phyloP scores from a whole-genome alignment of 495 filamentous ascomycete genomes.

The Aspergillus cristatus region DNA sequence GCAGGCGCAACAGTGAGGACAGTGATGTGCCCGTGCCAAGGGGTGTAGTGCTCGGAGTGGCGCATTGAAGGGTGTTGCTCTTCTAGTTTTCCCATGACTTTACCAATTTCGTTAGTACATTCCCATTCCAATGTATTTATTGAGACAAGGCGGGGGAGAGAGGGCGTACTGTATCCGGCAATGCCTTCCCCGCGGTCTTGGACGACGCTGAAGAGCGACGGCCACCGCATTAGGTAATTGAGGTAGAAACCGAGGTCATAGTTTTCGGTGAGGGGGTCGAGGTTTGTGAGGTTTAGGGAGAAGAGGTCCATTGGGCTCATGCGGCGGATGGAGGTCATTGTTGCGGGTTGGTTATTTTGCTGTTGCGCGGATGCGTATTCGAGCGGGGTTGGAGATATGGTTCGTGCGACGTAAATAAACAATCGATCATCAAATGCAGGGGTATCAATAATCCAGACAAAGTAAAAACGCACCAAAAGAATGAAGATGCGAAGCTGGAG shows the following conservation, averaged over 20 bases:
- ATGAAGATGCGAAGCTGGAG: no score
- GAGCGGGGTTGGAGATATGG: no score
- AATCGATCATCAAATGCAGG: no score
- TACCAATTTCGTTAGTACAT: conserved; percentile 1
- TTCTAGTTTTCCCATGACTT: conserved; percentile 95
- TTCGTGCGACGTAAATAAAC: no score
- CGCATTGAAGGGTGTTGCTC: conserved; percentile 64
- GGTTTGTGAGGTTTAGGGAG: conserved; percentile 73
- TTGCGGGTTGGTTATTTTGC: conserved; percentile 6
- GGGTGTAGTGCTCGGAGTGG: conserved; percentile 75
- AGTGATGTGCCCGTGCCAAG: conserved; percentile 97
- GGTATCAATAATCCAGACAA: no score
- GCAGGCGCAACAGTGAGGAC: conserved; percentile 86
- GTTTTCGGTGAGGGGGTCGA: conserved; percentile 91
- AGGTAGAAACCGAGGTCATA: conserved; percentile 94
- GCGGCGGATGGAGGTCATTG: conserved; percentile 60
- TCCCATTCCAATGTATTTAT: not conserved
- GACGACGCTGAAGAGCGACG: conserved; percentile 79
- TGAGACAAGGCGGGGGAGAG: no score
- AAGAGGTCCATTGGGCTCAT: conserved; percentile 68
- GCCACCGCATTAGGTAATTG: conserved; percentile 91
- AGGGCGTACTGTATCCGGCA: conserved; percentile 89
- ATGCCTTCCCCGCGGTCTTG: conserved; percentile 74
- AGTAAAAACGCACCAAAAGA: no score
- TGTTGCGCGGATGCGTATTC: no score